Base-by-base conservation (phyloP, 2,329 filamentous ascomycete genomes). In the Hymenoscyphus fraxineus region DNA sequence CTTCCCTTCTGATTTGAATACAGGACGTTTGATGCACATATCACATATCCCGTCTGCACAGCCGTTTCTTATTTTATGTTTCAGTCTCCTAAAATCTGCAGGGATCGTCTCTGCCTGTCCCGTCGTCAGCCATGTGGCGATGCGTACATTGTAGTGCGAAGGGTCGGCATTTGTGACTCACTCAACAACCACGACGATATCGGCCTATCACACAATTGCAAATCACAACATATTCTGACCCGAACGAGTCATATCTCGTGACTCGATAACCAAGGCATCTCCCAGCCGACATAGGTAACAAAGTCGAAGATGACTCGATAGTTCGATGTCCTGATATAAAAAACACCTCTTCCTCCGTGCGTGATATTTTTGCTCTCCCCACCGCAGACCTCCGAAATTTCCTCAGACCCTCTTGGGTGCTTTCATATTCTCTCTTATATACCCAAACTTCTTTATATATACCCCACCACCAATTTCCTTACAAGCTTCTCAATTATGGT, bases 371-470 rank as follows among this genome's bases (percentile, higher is more conserved):
- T 62, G 54, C 58, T 63, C 58, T 67, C 65, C 51, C 63, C 65
- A 70, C 67, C 68, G 70, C 71, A 72, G 68, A 65, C 69, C 68
- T 71, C 71, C 68, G 41, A 60, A 44, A 59, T 60, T 64, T 55
- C 59, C 54, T 59, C 54, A 31, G 35, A 64, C 65, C 66, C 64
- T 61, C 66, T 60, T 56, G 65, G 67, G 64, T 65, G 27, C 15
- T 40, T 60, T 51, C 51, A 35, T 27, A 61, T 39, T 55, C 19
- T 59, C 55, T n/a, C 22, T 41, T 41, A 38, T n/a, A 10, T 58
- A 32, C 35, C 19, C 35, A 60, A 59, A 54, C 19, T 41, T 58
- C 44, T 27, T 27, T 27, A 56, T 51, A 9, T 58, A 38, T 19
- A 62, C 27, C 12, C 31, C 19, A 22, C 22, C 51, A 38, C 22